These are phyloP conservation scores for Lentinula detonsa DNA, from an alignment of 768 basidiomycete species.

Conservation along the genomic window DNA sequence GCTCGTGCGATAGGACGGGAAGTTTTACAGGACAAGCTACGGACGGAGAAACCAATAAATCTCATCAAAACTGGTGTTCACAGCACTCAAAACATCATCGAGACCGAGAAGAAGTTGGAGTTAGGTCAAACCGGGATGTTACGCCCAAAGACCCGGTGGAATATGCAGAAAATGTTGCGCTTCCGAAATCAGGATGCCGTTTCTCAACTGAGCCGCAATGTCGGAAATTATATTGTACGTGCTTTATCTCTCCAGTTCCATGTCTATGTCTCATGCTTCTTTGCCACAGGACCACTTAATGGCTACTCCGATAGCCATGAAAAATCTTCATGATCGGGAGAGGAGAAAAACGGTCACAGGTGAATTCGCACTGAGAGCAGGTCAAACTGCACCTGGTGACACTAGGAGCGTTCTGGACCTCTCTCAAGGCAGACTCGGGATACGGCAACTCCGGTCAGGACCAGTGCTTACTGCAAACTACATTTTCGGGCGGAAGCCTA, in stretches of 20 bases:
- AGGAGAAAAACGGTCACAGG: conserved; percentile 17
- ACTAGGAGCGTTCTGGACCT: conserved; percentile 47
- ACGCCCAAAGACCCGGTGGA: conserved; percentile 65
- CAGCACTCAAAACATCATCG: conserved; percentile 39
- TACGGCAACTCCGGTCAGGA: neutral
- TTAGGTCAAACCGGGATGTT: conserved; percentile 34
- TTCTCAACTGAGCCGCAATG: conserved; percentile 46
- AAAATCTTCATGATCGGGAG: conserved; percentile 35
- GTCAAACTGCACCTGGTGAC: conserved; percentile 54
- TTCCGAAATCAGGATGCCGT: conserved; percentile 47
- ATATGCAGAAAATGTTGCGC: conserved; percentile 66
- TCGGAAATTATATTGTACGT: conserved; percentile 62
- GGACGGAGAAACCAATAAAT: conserved; percentile 32
- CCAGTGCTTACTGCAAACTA: conserved; percentile 2
- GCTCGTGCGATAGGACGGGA: conserved; percentile 88
- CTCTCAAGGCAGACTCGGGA: conserved; percentile 46
- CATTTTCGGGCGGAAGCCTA: conserved; percentile 3
- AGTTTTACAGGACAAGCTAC: conserved; percentile 51
- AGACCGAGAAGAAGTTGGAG: conserved; percentile 37
- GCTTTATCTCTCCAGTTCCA: neutral
- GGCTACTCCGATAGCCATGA: conserved; percentile 54
- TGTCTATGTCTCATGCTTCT: conserved; percentile 6
- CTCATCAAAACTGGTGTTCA: conserved; percentile 47
- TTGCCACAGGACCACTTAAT: conserved; percentile 55
- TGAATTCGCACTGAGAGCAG: conserved; percentile 35